Conservation (phyloP, 768 basidiomycete genomes). For the Lactifluus piperatus region DNA sequence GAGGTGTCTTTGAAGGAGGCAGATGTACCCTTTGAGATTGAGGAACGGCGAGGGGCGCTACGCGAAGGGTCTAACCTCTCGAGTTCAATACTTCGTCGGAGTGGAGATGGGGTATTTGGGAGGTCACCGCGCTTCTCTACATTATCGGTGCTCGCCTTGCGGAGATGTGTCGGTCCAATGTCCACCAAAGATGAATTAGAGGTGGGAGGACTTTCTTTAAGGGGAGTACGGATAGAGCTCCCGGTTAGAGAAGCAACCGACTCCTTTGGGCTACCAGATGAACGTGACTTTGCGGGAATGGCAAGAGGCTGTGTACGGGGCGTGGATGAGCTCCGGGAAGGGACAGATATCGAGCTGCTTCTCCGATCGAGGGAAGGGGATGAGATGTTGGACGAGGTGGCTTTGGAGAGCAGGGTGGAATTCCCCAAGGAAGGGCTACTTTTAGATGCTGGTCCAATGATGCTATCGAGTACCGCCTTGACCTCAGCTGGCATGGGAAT, state of each 20-base stretch:
- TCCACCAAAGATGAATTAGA: conserved; percentile 42
- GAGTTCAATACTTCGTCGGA: conserved; percentile 50
- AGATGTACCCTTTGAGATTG: conserved; percentile 34
- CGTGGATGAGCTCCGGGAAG: conserved; percentile 17
- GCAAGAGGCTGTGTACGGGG: conserved; percentile 22
- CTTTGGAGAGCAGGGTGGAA: conserved; percentile 3
- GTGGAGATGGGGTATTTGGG: conserved; percentile 49
- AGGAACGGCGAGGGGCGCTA: conserved; percentile 39
- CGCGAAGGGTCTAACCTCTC: conserved; percentile 40
- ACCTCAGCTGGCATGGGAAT: conserved; percentile 67
- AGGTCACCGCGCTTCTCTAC: conserved; percentile 47
- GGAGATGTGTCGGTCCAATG: conserved; percentile 36
- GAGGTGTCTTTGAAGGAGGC: conserved; percentile 10
- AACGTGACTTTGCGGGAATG: conserved; percentile 40
- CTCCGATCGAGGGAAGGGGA: conserved; percentile 21
- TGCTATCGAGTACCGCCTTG: conserved; percentile 53
- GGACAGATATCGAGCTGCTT: conserved; percentile 21
- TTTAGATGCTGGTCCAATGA: conserved; percentile 29
- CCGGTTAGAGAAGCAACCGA: conserved; percentile 31
- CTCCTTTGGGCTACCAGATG: conserved; percentile 47
- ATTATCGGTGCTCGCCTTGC: conserved; percentile 34
- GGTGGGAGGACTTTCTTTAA: conserved; percentile 36
- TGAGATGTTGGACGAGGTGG: conserved; percentile 17
- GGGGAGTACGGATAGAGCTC: conserved; percentile 34
- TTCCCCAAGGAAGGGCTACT: conserved; percentile 22